phyloP scores from a whole-genome alignment of 306 rosid species.

The Ochetophila trinervis region DNA sequence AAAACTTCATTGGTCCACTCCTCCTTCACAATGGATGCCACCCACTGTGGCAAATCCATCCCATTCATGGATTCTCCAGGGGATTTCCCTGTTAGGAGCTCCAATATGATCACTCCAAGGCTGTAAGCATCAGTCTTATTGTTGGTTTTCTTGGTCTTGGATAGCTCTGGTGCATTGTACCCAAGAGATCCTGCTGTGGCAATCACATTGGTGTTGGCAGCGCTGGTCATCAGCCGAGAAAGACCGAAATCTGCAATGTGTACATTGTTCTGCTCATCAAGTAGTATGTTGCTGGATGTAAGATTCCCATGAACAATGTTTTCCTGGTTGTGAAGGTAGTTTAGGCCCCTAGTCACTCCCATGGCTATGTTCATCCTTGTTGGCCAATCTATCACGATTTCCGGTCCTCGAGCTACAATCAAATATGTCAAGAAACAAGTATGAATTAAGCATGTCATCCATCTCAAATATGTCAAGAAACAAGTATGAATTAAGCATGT shows the following conservation, averaged over 20 bases:
- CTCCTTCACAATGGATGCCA: slow-evolving; percentile 82
- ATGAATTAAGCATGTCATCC: background rate
- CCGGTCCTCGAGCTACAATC: slow-evolving; percentile 69
- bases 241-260: slow-evolving; percentile 80
- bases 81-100: slow-evolving; percentile 78
- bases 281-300: slow-evolving; percentile 66
- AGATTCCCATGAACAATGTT: slow-evolving; percentile 72
- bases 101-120: slow-evolving; percentile 78
- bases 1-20: slow-evolving; percentile 92
- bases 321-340: slow-evolving; percentile 58
- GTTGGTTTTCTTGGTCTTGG: slow-evolving; percentile 64
- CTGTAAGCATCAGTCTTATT: slow-evolving; percentile 62
- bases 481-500: background rate
- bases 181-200: slow-evolving; percentile 89
- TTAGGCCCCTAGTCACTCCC: slow-evolving; percentile 60
- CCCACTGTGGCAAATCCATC: slow-evolving; percentile 88
- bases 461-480: background rate
- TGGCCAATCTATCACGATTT: slow-evolving; percentile 66
- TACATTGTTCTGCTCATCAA: slow-evolving; percentile 62
- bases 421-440: background rate
- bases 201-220: slow-evolving; percentile 71
- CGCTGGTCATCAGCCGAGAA: slow-evolving; percentile 72
- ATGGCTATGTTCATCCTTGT: slow-evolving; percentile 76
- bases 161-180: slow-evolving; percentile 81
- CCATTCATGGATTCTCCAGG: slow-evolving; percentile 80